phyloP scores from a whole-genome alignment of 2,329 filamentous ascomycete species.

The Monosporascus sp. region DNA sequence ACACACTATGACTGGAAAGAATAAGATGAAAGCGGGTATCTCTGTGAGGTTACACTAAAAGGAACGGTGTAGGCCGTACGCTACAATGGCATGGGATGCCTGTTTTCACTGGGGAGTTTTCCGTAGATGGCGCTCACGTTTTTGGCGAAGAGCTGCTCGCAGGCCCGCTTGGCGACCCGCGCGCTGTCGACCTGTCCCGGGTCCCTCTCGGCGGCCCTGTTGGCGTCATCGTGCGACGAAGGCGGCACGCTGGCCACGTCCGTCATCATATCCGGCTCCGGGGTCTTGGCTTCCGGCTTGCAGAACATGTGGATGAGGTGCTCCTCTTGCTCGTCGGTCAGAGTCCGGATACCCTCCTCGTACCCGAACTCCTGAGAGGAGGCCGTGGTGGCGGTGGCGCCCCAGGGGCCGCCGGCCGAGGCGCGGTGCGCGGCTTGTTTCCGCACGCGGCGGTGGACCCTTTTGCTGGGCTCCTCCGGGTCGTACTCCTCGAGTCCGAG shows the following conservation, averaged over 20 bases:
- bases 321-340: conserved; percentile 29
- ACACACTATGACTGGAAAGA: neutral
- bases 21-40: neutral
- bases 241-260: neutral
- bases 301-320: conserved; percentile 25
- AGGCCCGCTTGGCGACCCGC: conserved; percentile 32
- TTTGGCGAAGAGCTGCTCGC: neutral
- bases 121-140: neutral
- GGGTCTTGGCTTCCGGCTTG: conserved; percentile 14
- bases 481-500: conserved; percentile 40
- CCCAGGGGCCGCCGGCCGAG: conserved; percentile 13
- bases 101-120: neutral
- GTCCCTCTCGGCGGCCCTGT: conserved; percentile 12
- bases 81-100: neutral
- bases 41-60: neutral
- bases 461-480: conserved; percentile 33
- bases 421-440: conserved; percentile 20
- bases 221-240: neutral
- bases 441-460: conserved; percentile 40
- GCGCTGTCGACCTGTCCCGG: conserved; percentile 25
- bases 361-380: conserved; percentile 5
- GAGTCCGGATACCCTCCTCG: conserved; percentile 13
- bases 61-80: neutral
- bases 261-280: conserved; percentile 13
- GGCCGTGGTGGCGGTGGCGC: conserved; percentile 3